phyloP scores from a whole-genome alignment of 2,329 filamentous ascomycete species.

The Colletotrichum somersetense region DNA sequence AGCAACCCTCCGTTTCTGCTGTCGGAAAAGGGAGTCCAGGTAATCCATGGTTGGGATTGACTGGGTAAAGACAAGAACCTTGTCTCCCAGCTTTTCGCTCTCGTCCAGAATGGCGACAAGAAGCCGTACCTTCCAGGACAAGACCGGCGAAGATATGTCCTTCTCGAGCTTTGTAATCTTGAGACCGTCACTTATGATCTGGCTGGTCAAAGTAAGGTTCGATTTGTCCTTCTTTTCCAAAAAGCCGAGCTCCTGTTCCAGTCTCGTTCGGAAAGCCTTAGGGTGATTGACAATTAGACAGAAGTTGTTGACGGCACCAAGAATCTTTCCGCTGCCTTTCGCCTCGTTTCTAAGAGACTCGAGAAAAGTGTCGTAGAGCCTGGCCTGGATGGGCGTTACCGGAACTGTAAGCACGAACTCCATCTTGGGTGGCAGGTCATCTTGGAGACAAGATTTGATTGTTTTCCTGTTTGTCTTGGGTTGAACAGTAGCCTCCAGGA shows the following conservation, averaged over 20 bases:
- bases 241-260: constrained; percentile 43
- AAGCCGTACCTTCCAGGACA: constrained; percentile 78
- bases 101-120: constrained; percentile 78
- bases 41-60: constrained; percentile 78
- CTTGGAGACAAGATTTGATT: constrained; percentile 71
- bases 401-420: constrained; percentile 86
- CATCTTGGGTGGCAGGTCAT: constrained; percentile 78
- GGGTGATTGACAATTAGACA: constrained; percentile 67
- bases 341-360: constrained; percentile 20
- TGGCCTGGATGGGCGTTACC: constrained; percentile 73
- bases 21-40: constrained; percentile 68
- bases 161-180: constrained; percentile 52
- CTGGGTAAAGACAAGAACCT: constrained; percentile 85
- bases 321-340: constrained; percentile 44
- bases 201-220: constrained; percentile 20
- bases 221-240: constrained; percentile 30
- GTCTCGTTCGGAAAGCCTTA: constrained; percentile 57
- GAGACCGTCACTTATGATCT: constrained; percentile 45
- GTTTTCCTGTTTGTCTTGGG: constrained; percentile 85
- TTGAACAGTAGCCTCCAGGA: constrained; percentile 77
- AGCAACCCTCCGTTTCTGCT: constrained; percentile 60
- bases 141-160: constrained; percentile 58
- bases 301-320: constrained; percentile 57
- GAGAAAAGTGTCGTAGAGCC: constrained; percentile 69
- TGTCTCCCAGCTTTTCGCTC: constrained; percentile 73